Conservation (phyloP, 2,329 filamentous ascomycete genomes). For the Penicillium brasilianum region DNA sequence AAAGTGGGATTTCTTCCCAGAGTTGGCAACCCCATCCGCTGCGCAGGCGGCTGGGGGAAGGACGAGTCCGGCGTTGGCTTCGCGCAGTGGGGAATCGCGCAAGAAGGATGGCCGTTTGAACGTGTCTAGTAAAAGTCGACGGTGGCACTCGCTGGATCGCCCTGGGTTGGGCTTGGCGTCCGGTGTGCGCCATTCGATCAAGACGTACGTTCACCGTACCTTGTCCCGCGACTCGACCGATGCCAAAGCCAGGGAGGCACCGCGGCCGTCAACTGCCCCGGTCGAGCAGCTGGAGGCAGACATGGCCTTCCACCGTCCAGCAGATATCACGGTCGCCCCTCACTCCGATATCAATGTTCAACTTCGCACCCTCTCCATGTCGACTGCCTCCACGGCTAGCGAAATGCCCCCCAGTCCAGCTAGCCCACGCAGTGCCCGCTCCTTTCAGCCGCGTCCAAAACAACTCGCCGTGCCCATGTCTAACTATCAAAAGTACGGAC, state of each 20-base stretch:
- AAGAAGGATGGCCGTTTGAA: conserved; percentile 33
- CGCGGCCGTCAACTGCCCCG: conserved; percentile 24
- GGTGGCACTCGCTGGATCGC: conserved; percentile 35
- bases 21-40: conserved; percentile 41
- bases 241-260: conserved; percentile 19
- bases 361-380: conserved; percentile 19
- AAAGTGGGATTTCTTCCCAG: conserved; percentile 50
- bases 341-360: conserved; percentile 20
- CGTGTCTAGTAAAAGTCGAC: conserved; percentile 25
- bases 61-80: conserved; percentile 15
- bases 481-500: conserved; percentile 45
- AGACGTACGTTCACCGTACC: conserved; percentile 41
- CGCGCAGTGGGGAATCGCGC: conserved; percentile 17
- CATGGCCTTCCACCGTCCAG: not conserved
- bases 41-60: conserved; percentile 20
- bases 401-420: conserved; percentile 11
- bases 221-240: conserved; percentile 34
- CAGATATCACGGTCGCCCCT: not conserved
- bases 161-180: conserved; percentile 28
- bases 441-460: conserved; percentile 23
- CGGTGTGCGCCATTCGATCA: conserved; percentile 42
- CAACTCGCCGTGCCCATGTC: conserved; percentile 43
- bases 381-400: conserved; percentile 17
- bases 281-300: conserved; percentile 10
- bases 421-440: conserved; percentile 1